phyloP scores from a whole-genome alignment of 1,284 basidiomycete genomes.

The Apiotrichum sp. region DNA sequence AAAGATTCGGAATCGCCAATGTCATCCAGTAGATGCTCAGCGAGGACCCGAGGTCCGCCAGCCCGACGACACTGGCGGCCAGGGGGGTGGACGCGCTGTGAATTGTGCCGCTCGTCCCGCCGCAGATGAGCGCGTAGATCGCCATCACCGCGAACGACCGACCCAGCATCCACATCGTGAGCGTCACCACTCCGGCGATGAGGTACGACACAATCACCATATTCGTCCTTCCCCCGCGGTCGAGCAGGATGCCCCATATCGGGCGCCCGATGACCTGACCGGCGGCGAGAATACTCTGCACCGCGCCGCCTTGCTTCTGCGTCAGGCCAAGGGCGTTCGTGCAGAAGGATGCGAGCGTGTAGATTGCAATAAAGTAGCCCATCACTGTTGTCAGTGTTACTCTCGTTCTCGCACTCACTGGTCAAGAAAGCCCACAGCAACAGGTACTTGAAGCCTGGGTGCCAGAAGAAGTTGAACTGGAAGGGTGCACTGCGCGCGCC shows the following conservation, averaged over 20 bases:
- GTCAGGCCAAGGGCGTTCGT: constrained; percentile 44
- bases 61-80: constrained; percentile 43
- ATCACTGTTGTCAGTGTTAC: constrained; percentile 29
- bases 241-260: constrained; percentile 43
- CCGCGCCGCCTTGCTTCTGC: constrained; percentile 46
- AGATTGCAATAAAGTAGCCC: constrained; percentile 49
- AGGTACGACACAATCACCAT: constrained; percentile 45
- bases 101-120: constrained; percentile 46
- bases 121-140: constrained; percentile 46
- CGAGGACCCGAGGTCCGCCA: constrained; percentile 44
- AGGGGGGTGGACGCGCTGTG: constrained; percentile 45
- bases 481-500: constrained; percentile 14
- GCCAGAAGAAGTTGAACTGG: constrained; percentile 13
- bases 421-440: constrained; percentile 16
- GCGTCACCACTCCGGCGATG: constrained; percentile 43
- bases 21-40: constrained; percentile 47
- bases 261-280: constrained; percentile 50
- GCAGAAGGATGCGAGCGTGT: constrained; percentile 48
- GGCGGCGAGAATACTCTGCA: constrained; percentile 48
- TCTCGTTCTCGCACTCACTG: constrained; percentile 3
- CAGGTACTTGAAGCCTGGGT: constrained; percentile 11
- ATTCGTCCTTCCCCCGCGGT: constrained; percentile 46
- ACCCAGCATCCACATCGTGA: constrained; percentile 48
- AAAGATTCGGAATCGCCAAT: constrained; percentile 35
- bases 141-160: constrained; percentile 44